Base-by-base conservation (phyloP, 176 grass and related monocot genomes). In the Oryza longistaminata region DNA sequence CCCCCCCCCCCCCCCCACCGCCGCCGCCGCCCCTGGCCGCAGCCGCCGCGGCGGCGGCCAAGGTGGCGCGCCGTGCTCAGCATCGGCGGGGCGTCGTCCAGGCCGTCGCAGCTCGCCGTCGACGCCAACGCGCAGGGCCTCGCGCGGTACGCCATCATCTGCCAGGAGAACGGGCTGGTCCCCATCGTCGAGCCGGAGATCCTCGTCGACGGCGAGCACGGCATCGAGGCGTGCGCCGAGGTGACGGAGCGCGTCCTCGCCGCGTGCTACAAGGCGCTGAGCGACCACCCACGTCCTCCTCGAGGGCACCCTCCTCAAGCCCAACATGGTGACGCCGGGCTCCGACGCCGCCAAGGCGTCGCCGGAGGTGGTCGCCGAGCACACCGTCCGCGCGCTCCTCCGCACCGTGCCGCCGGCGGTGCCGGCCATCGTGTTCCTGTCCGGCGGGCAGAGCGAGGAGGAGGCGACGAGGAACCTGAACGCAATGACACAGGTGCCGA, bases 361-460 rank as follows among this genome's bases (percentile, higher is more conserved):
- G 1, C 92, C 87, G 12, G 71, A 91, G 75, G 83, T 89, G 64
- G 85, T 89, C 34, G 92, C 92, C 1, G 89, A 91, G 83, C 68
- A 85, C 83, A 94, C 89, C 0, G 89, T 94, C 24, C 80, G 87
- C 15, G 45, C 89, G 49, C 83, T 94, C 62, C 84, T 65, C 71
- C 71, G 89, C 72, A 89, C 89, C 12, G 89, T 94, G 25, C 89
- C 87, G 2, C 70, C 89, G 11, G 92, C 92, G 1, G 92, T 94
- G 13, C 92, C 92, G 19, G 92, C 89, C 3, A 78, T 94, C 39
- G 87, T 94, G 67, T 89, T 94, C 80, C 81, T 91, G 7, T 91
- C 89, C 5, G 92, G 92, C 15, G 92, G 89, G 5, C 92, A 91
- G 67, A 89, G 86, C 1, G 92, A 94, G 70, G 92, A 91, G 92